Conservation (phyloP, 2,329 filamentous ascomycete species). For the Dactylellina leptospora region DNA sequence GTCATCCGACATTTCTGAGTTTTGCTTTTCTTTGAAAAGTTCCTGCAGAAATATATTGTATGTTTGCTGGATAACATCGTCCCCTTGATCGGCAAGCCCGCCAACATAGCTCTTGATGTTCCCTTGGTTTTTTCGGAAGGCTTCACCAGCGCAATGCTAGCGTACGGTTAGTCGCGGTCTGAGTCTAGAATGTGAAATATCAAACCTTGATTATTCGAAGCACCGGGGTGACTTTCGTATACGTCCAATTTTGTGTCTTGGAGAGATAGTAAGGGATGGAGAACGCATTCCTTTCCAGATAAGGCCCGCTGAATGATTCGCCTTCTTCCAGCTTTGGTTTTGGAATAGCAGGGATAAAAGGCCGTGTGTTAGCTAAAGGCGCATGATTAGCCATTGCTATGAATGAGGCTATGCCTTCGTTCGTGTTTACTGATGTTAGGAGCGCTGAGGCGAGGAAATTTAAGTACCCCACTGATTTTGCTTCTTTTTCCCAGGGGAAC, state of each 20-base stretch:
- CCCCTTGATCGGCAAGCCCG: not conserved
- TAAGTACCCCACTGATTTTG: too few species aligned
- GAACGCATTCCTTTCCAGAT: slow-evolving; percentile 68
- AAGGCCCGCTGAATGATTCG: slow-evolving; percentile 56
- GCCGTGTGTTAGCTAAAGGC: slow-evolving; percentile 76
- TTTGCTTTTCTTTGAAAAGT: not conserved
- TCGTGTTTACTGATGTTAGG: too few species aligned
- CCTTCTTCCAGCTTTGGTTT: slow-evolving; percentile 73
- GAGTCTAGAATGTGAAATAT: not conserved
- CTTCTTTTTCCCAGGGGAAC: too few species aligned
- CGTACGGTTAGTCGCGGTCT: not conserved
- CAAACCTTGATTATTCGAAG: not conserved
- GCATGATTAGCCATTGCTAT: slow-evolving; percentile 70
- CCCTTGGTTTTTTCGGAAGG: not conserved
- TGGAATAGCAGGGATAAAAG: slow-evolving; percentile 79
- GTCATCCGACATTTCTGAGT: slow-evolving; percentile 39
- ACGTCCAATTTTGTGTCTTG: not conserved
- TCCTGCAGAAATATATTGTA: not conserved
- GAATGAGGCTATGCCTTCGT: slow-evolving; percentile 67
- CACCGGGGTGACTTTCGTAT: not conserved
- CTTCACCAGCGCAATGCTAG: not conserved
- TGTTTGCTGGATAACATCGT: not conserved
- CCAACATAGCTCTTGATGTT: not conserved
- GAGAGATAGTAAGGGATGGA: slow-evolving; percentile 62
- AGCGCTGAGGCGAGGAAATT: too few species aligned